These are phyloP conservation scores for Suillus placidus DNA, from an alignment of 768 basidiomycete genomes.

Conservation along the genomic window DNA sequence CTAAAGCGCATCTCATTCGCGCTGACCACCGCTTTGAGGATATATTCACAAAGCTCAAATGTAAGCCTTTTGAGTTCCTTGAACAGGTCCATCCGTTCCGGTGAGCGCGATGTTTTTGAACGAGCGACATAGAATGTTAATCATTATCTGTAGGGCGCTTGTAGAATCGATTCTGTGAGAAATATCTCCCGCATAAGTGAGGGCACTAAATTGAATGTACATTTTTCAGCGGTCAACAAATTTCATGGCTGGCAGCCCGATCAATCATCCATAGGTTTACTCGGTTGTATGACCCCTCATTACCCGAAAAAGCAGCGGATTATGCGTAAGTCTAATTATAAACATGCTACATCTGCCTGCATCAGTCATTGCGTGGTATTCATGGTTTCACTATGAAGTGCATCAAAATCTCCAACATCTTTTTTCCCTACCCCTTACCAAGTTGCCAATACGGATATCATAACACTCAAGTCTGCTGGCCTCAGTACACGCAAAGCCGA, in stretches of 20 bases:
- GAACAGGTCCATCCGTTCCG: conserved; percentile 83
- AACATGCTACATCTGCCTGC: no score
- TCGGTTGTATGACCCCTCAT: conserved; percentile 69
- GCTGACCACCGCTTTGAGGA: conserved; percentile 72
- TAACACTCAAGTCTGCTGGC: conserved; percentile 70
- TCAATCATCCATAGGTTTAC: conserved; percentile 82
- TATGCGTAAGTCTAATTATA: conserved; percentile 43
- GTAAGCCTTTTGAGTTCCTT: conserved; percentile 76
- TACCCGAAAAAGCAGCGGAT: conserved; percentile 69
- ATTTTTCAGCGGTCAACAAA: conserved; percentile 66
- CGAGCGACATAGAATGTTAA: neutral
- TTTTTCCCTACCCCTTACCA: conserved; percentile 74
- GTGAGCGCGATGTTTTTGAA: conserved; percentile 39
- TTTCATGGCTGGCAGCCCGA: conserved; percentile 85
- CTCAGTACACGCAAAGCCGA: conserved; percentile 86
- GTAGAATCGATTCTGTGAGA: conserved; percentile 72
- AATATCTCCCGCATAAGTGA: neutral
- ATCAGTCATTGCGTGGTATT: neutral
- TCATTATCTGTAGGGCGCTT: conserved; percentile 56
- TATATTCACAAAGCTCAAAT: conserved; percentile 64
- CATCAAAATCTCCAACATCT: conserved; percentile 29
- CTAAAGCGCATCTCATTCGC: conserved; percentile 67
- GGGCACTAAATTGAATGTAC: neutral
- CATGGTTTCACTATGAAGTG: conserved; percentile 12
- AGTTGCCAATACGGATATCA: conserved; percentile 62